A percentile compares a stretch with the other conserved stretches of the same genome.
These are phyloP conservation scores for Adiantum capillusveneris DNA, from an alignment of 75 land plant species.

Conservation along the genomic window DNA sequence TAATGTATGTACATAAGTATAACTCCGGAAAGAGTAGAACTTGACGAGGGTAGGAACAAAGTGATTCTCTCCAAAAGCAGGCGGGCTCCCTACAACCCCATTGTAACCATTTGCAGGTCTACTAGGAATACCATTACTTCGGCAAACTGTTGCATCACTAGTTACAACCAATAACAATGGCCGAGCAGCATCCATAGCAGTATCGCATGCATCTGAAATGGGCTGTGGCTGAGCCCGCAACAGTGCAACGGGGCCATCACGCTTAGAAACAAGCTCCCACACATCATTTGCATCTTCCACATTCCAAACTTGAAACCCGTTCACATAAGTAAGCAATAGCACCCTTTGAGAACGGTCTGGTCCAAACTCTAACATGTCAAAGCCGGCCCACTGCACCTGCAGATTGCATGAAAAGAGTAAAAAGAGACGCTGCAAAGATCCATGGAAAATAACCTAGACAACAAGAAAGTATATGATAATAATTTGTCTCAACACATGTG, in stretches of 20 bases:
- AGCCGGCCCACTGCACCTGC: slow-evolving; percentile 87
- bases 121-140: slow-evolving; percentile 23
- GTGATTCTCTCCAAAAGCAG: slow-evolving; percentile 23
- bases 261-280: slow-evolving; percentile 56
- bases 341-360: slow-evolving; percentile 39
- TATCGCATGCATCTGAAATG: slow-evolving; percentile 27
- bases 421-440: no score
- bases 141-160: neutral
- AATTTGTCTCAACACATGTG: neutral
- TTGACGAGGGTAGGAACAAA: slow-evolving; percentile 52
- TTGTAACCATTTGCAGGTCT: slow-evolving; percentile 25
- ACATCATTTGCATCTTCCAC: slow-evolving; percentile 82
- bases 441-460: neutral
- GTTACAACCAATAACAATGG: slow-evolving; percentile 66
- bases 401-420: neutral
- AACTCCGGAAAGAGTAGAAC: slow-evolving; percentile 67
- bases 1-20: slow-evolving; percentile 60
- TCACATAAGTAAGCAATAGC: slow-evolving; percentile 61
- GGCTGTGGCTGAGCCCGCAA: slow-evolving; percentile 68
- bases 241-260: slow-evolving; percentile 84
- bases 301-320: slow-evolving; percentile 95
- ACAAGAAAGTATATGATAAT: neutral
- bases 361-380: slow-evolving; percentile 76
- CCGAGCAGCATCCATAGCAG: slow-evolving; percentile 39
- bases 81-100: slow-evolving; percentile 23